A percentile compares a stretch with the other conserved stretches of the same genome.
phyloP scores from a whole-genome alignment of 129 eudicot genomes.

The Cynara cardunculus region DNA sequence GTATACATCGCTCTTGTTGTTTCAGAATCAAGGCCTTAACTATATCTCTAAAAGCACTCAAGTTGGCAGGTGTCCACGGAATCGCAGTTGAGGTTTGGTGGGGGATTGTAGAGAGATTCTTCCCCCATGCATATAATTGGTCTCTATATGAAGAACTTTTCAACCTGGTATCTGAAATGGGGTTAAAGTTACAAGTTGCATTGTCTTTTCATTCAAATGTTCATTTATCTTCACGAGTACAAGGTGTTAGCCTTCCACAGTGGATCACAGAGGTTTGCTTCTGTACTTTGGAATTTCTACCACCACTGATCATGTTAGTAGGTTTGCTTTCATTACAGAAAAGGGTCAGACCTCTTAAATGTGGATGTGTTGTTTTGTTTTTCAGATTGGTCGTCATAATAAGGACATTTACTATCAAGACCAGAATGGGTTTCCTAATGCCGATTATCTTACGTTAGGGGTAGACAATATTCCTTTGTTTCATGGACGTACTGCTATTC shows the following conservation, averaged over 20 bases:
- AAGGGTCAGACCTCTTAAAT: not conserved
- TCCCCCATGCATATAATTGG: constrained; percentile 58
- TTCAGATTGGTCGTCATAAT: constrained; percentile 55
- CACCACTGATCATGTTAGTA: not conserved
- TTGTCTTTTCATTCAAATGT: constrained; percentile 65
- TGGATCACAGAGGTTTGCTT: constrained; percentile 51
- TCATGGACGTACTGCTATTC: constrained; percentile 61
- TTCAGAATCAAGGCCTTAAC: constrained; percentile 66
- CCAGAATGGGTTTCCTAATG: constrained; percentile 43
- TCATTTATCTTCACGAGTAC: constrained; percentile 43
- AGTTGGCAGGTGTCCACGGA: constrained; percentile 72
- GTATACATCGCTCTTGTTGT: constrained; percentile 14
- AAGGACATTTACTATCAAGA: constrained; percentile 61
- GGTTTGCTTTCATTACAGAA: not conserved
- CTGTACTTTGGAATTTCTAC: not conserved
- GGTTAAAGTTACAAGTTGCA: constrained; percentile 63
- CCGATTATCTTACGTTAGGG: constrained; percentile 60
- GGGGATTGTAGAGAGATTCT: constrained; percentile 63
- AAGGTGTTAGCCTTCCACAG: constrained; percentile 59
- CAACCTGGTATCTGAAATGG: constrained; percentile 41
- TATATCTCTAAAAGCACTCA: constrained; percentile 65
- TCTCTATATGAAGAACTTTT: constrained; percentile 60
- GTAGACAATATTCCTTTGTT: constrained; percentile 61
- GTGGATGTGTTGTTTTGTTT: constrained; percentile 9
- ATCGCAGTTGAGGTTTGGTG: constrained; percentile 78